Percentiles rank a stretch among this genome's conserved stretches.
Conservation (phyloP, 768 basidiomycete genomes). For the Lentinula raphanica region DNA sequence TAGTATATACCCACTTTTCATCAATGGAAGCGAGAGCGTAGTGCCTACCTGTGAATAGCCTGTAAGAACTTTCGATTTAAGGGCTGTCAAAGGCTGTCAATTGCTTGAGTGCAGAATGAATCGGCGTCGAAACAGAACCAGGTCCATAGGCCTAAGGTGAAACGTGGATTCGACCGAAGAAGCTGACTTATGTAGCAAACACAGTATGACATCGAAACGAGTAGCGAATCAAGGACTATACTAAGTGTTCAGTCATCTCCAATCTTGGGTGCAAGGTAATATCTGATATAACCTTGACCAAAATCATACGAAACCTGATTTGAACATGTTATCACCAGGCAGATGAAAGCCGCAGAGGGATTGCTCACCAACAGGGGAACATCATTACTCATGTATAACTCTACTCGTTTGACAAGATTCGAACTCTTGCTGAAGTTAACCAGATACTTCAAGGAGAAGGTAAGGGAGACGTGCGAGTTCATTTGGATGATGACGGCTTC, state of each 20-base stretch:
- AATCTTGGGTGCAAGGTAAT: constrained; percentile 96
- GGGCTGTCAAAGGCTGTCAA: too few species aligned
- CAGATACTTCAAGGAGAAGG: constrained; percentile 95
- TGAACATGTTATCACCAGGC: neutral
- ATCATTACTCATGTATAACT: constrained; percentile 88
- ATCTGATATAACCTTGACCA: constrained; percentile 81
- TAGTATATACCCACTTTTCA: too few species aligned
- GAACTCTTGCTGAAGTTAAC: constrained; percentile 94
- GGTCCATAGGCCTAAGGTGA: too few species aligned
- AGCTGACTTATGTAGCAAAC: too few species aligned
- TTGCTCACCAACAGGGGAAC: constrained; percentile 76
- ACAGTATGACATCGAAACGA: too few species aligned
- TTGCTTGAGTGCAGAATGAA: too few species aligned
- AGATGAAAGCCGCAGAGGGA: neutral
- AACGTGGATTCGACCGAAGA: too few species aligned
- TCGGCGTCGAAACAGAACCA: too few species aligned
- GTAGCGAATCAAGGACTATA: too few species aligned
- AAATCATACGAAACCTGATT: constrained; percentile 86
- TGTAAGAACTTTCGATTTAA: too few species aligned
- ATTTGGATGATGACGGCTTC: constrained; percentile 76
- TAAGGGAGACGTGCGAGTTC: constrained; percentile 86
- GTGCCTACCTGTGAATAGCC: too few species aligned
- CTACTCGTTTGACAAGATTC: constrained; percentile 63
- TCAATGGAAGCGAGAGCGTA: too few species aligned
- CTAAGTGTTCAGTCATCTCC: constrained; percentile 59